Evolutionary conservation across 441 rosid species (phyloP), one percentile per base, ranked within the genome.

Genomic region (Pelargonium fulgidum): DNA sequence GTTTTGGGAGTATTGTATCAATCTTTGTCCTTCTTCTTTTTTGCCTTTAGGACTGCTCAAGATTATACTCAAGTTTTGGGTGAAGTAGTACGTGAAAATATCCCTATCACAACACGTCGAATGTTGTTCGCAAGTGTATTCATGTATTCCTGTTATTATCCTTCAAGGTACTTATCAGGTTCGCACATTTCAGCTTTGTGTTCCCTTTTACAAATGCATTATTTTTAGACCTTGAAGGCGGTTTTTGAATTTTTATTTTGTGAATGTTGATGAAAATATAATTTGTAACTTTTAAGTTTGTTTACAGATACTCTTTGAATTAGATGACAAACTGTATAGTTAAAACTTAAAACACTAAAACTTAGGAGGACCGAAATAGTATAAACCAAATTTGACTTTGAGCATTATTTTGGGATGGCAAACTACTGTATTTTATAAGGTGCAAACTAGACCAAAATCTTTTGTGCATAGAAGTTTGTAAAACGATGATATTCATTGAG

Each of bases 151-250:
- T 77, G 83, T 72, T 82, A 67, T 83, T 69, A 81, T 69, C 93
- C 94, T 83, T 81, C 97, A 86, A 89, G 96, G 97, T 91, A 93
- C 83, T 85, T 84, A 80, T 82, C 93, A 93, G 98, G 98, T 93
- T 79, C 74, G 97, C 88, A 77, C 83, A 62, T 68, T 81, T 86
- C 82, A 74, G 75, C 89, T 76, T 69, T 72, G 4, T 72, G 17
- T 72, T 74, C 6, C 9, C 69, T 44, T 62, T 64, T 14, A 41
- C 66, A 45, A 61, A n/a, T 75, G 67, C 19, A 2, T 16, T 70
- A 20, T 70, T n/a, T 26, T 29, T 29, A 16, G 17, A 47, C 19
- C 62, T 26, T 58, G 58, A 52, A n/a, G 58, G 6, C 14, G 13
- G 58, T 52, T 16, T 3, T 52, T 20, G 58, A 8, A 8, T 42